phyloP scores from a whole-genome alignment of 2,329 filamentous ascomycete genomes.

The Septoria linicola region DNA sequence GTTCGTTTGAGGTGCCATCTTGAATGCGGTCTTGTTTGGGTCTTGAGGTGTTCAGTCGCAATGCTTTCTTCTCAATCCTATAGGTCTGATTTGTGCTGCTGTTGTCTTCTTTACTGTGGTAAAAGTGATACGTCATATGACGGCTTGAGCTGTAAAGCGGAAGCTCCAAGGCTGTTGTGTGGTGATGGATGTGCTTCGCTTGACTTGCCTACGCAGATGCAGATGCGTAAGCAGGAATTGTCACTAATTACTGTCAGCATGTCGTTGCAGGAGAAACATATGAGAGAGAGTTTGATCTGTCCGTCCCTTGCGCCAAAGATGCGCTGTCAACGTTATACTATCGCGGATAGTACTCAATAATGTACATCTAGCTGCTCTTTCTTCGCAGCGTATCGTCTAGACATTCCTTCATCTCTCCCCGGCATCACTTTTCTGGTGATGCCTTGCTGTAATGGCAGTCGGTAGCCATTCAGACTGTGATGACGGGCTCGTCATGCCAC shows the following conservation, averaged over 20 bases:
- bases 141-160: constrained; percentile 11
- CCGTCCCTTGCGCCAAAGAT: constrained; percentile 1
- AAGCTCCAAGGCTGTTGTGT: constrained; percentile 7
- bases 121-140: constrained; percentile 9
- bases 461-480: too few species aligned
- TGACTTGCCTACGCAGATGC: not conserved
- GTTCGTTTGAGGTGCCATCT: constrained; percentile 7
- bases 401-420: constrained; percentile 5
- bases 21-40: not conserved
- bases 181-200: not conserved
- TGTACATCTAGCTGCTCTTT: constrained; percentile 10
- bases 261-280: not conserved
- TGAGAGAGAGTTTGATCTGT: not conserved
- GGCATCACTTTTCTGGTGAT: not conserved
- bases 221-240: not conserved
- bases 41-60: not conserved
- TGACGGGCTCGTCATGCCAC: too few species aligned
- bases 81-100: not conserved
- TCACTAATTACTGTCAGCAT: not conserved
- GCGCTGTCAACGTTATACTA: constrained; percentile 10
- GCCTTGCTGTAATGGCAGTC: not conserved
- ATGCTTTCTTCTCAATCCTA: not conserved
- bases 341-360: constrained; percentile 12
- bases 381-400: constrained; percentile 9
- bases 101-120: not conserved